Base-by-base conservation (phyloP, 129 eudicot genomes). In the Escallonia rubra region DNA sequence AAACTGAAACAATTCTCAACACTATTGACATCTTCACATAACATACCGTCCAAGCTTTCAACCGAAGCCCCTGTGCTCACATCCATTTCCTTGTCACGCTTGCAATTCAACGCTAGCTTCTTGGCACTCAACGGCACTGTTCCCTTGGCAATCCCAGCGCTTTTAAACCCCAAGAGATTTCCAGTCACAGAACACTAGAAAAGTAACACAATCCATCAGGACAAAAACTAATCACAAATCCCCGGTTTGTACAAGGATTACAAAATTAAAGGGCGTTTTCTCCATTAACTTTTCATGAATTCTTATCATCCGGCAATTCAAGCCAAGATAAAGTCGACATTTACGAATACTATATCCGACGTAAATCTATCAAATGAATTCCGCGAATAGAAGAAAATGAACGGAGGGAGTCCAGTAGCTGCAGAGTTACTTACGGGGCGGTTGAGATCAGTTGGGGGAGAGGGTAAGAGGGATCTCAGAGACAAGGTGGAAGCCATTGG, bases 51-150 rank as follows among this genome's bases (percentile, higher is more conserved):
- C 2, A 80, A 59, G 47, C 82, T 55, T 61, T 23, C 86, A 59
- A 71, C 81, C 4, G 70, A 72, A 39, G 86, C 92, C 0, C 88
- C 78, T 4, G 81, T 59, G 23, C 77, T 77, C 52, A 84, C 77
- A 71, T 89, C 88, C 90, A 93, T 89, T 66, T 75, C 86, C 57
- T 79, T 89, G 64, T 78, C 89, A 59, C 76, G 83, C 8, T 57
- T 48, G 72, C 96, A 93, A 70, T 74, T 75, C 74, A 86, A 43
- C 62, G 72, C 79, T 56, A 84, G 69, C 43, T 65, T 86, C 68
- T 68, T 65, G 47, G 70, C 70, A 15, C 4, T 43, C n/a, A 67
- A 57, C n/a, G 63, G 41, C 8, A 73, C 59, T 53, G 61, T 51
- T 57, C 56, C 40, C 48, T 63, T 71, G 41, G 66, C 61, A 41